Percentiles rank a stretch among this genome's conserved stretches.
Conservation (phyloP, 805 yeast species). For the Torulaspora franciscae region DNA sequence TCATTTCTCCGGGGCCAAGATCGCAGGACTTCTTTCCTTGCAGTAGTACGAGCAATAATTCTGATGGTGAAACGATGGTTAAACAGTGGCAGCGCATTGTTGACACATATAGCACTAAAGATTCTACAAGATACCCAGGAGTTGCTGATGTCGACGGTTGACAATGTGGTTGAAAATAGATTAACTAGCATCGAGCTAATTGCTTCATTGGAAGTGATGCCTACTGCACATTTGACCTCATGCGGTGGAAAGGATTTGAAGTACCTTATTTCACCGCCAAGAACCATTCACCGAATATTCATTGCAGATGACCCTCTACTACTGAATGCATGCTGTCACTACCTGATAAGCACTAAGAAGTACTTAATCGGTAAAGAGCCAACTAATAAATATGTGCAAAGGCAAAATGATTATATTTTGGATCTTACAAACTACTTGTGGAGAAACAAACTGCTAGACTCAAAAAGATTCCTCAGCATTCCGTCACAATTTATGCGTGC, state of each 20-base stretch:
- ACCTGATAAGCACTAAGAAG: slow-evolving; percentile 16
- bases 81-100: not conserved
- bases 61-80: slow-evolving; percentile 18
- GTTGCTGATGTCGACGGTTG: slow-evolving; percentile 12
- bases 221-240: slow-evolving; percentile 1
- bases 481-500: slow-evolving; percentile 24
- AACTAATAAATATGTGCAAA: slow-evolving; percentile 16
- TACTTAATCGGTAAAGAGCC: slow-evolving; percentile 15
- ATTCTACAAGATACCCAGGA: slow-evolving; percentile 17
- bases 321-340: slow-evolving; percentile 22
- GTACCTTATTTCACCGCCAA: slow-evolving; percentile 15
- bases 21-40: not conserved
- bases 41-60: slow-evolving; percentile 12
- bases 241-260: slow-evolving; percentile 9
- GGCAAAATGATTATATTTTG: slow-evolving; percentile 26
- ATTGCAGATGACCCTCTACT: slow-evolving; percentile 26
- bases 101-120: slow-evolving; percentile 6
- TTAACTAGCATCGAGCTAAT: slow-evolving; percentile 10
- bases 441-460: slow-evolving; percentile 25
- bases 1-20: slow-evolving; percentile 16
- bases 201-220: slow-evolving; percentile 9
- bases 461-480: slow-evolving; percentile 20
- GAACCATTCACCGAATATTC: slow-evolving; percentile 17
- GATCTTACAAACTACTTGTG: slow-evolving; percentile 32
- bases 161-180: slow-evolving; percentile 18